These are phyloP conservation scores for Euphorbia peplus DNA, from an alignment of 345 rosid genomes.

Conservation along the genomic window DNA sequence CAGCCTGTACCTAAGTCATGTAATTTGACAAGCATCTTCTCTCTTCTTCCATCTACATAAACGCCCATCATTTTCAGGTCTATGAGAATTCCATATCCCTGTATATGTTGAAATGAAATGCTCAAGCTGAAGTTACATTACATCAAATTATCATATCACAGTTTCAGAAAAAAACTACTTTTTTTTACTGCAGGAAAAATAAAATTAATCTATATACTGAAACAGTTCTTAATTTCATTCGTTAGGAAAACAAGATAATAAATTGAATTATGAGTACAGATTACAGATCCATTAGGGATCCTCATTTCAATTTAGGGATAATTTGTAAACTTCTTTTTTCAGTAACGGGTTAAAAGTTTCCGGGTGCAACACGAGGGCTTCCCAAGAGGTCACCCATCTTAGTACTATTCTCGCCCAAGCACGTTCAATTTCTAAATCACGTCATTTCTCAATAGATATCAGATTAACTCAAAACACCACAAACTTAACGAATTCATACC, in stretches of 20 bases:
- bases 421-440: not conserved
- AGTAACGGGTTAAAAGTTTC: too few relatives aligned
- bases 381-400: too few relatives aligned
- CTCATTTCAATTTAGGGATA: not conserved
- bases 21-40: slow-evolving; percentile 17
- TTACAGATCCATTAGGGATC: not conserved
- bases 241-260: too few relatives aligned
- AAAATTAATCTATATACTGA: too few relatives aligned
- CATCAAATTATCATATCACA: not conserved
- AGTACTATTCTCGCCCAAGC: too few relatives aligned
- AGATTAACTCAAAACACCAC: not conserved
- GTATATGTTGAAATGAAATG: not conserved
- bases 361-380: too few relatives aligned
- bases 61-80: not conserved
- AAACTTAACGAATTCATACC: not conserved
- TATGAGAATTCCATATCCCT: slow-evolving; percentile 8
- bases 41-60: slow-evolving; percentile 13
- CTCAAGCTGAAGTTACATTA: not conserved
- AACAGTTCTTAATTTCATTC: not conserved
- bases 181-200: too few relatives aligned
- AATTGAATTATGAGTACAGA: too few relatives aligned
- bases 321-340: too few relatives aligned
- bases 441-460: not conserved
- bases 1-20: slow-evolving; percentile 20
- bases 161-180: too few relatives aligned